A percentile compares a stretch with the other conserved stretches of the same genome.
Evolutionary conservation across 306 rosid species (phyloP).

Genomic region (Rosa multiflora): DNA sequence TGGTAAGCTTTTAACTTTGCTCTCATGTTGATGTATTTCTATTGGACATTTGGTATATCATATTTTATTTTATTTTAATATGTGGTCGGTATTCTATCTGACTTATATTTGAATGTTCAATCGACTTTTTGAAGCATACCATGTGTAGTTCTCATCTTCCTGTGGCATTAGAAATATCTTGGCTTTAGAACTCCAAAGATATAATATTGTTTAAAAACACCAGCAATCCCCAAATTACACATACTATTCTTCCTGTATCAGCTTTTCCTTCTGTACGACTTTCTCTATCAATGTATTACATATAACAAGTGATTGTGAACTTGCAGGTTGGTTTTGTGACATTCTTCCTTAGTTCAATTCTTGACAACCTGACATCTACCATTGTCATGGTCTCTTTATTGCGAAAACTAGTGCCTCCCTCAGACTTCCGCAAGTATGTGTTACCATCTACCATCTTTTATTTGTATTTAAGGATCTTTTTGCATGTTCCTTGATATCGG

Average conservation of each 20-base stretch:
- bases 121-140: conserved; percentile 6
- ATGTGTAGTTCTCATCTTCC: neutral
- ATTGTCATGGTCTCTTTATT: conserved; percentile 91
- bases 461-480: conserved; percentile 15
- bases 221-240: neutral
- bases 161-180: conserved; percentile 3
- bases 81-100: neutral
- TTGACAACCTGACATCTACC: conserved; percentile 95
- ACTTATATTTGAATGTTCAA: conserved; percentile 18
- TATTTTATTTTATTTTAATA: neutral
- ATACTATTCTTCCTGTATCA: neutral
- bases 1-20: conserved; percentile 59
- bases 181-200: neutral
- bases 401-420: conserved; percentile 86
- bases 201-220: conserved; percentile 3
- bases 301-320: conserved; percentile 27
- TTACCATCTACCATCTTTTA: neutral
- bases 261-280: neutral
- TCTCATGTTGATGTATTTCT: conserved; percentile 16
- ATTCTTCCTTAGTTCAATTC: conserved; percentile 81
- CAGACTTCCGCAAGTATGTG: conserved; percentile 86
- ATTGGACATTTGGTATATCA: neutral
- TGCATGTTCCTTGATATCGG: neutral
- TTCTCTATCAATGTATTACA: conserved; percentile 1
- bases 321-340: conserved; percentile 85